A percentile compares a stretch with the other conserved stretches of the same genome.
Evolutionary conservation across 2,329 filamentous ascomycete genomes (phyloP).

Genomic region (Fusarium liriodendri): DNA sequence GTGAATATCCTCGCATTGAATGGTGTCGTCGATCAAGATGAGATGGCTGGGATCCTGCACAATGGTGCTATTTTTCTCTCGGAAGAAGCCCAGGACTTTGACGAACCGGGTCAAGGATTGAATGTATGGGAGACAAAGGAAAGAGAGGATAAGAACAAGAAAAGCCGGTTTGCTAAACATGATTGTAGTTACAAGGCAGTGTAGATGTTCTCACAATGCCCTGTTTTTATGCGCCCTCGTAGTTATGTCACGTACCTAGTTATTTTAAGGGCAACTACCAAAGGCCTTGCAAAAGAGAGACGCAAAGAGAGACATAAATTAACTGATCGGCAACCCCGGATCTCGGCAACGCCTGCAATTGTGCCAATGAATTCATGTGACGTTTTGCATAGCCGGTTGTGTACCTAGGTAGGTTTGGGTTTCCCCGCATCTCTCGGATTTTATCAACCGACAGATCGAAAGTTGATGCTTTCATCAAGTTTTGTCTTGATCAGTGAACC

Average conservation of each 20-base stretch:
- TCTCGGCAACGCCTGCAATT: background rate
- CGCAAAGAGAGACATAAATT: background rate
- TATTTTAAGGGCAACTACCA: background rate
- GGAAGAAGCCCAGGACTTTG: background rate
- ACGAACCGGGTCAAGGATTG: background rate
- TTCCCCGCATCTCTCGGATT: background rate
- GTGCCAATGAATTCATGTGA: background rate
- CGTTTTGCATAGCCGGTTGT: background rate
- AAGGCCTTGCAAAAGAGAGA: background rate
- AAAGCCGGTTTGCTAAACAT: background rate
- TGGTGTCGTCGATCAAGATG: constrained; percentile 60
- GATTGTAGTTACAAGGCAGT: background rate
- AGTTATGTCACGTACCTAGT: background rate
- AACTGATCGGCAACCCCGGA: background rate
- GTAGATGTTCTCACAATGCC: background rate
- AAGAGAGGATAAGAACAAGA: background rate
- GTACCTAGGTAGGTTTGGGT: background rate
- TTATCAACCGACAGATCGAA: too few relatives aligned
- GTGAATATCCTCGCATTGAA: constrained; percentile 71
- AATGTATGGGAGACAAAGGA: background rate
- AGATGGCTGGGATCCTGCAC: background rate
- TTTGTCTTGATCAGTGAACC: too few relatives aligned
- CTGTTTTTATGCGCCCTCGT: background rate
- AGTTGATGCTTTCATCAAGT: too few relatives aligned
- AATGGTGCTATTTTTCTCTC: background rate